These are phyloP conservation scores for Erythrobasidium hasegawianum DNA, from an alignment of 1,284 basidiomycete species.

Conservation along the genomic window DNA sequence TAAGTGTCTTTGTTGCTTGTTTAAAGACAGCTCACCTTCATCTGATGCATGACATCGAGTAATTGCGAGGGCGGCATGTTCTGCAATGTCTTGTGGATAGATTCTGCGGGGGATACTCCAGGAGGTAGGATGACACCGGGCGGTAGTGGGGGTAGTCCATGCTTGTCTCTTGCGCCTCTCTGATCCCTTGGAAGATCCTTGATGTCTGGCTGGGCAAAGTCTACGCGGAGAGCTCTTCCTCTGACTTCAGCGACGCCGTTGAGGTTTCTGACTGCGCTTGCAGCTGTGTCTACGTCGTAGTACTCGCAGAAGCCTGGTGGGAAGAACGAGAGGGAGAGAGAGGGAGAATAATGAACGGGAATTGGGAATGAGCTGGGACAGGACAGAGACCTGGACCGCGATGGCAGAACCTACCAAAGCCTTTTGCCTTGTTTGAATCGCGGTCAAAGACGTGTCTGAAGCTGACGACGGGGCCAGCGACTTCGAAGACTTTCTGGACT, in stretches of 20 bases:
- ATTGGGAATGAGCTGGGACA: too few relatives aligned
- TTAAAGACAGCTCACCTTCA: slow-evolving; percentile 96
- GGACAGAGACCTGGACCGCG: too few relatives aligned
- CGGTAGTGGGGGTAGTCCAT: slow-evolving; percentile 64
- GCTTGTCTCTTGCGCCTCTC: slow-evolving; percentile 51
- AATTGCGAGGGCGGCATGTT: slow-evolving; percentile 77
- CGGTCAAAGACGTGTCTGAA: slow-evolving; percentile 90
- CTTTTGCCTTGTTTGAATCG: slow-evolving; percentile 90
- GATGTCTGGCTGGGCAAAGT: slow-evolving; percentile 59
- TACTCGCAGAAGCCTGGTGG: slow-evolving; percentile 43
- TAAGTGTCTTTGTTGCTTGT: too few relatives aligned
- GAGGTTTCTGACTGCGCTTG: slow-evolving; percentile 78
- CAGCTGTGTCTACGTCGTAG: slow-evolving; percentile 79
- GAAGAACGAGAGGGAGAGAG: too few relatives aligned
- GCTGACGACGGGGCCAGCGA: slow-evolving; percentile 78
- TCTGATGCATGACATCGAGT: slow-evolving; percentile 92
- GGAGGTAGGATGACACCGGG: slow-evolving; percentile 70
- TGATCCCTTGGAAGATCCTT: slow-evolving; percentile 60
- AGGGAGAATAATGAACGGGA: too few relatives aligned
- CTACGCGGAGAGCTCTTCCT: slow-evolving; percentile 76
- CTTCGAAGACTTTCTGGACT: slow-evolving; percentile 62
- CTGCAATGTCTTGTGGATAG: slow-evolving; percentile 81
- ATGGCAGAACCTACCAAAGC: too few relatives aligned
- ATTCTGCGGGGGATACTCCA: slow-evolving; percentile 74
- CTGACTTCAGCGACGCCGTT: slow-evolving; percentile 72